Evolutionary conservation across 148 eudicot species (phyloP), one percentile per base, ranked within the genome.

Genomic region (Linanthus parryae): DNA sequence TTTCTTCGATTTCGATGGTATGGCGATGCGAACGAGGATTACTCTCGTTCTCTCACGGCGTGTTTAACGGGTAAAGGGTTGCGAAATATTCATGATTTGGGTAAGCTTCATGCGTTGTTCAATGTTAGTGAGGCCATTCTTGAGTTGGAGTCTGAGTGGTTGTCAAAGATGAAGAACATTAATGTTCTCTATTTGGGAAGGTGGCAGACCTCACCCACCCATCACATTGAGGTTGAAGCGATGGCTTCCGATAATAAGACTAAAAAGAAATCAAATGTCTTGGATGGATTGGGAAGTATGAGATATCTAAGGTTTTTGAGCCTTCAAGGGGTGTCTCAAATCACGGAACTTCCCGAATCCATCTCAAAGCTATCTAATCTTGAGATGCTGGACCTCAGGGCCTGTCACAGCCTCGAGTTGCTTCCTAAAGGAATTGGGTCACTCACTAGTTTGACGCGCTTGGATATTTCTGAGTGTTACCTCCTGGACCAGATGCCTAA

Each of bases 401-500:
- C 74, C 7, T 77, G 87, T 39, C 73, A 71, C 30, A 71, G 63
- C 57, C 72, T 81, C 4, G 77, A 73, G 58, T 39, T 2, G 19
- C 53, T 81, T 19, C 80, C 80, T 0, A 18, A 63, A n/a, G 52
- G 30, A 2, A 77, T 81, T 20, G 68, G 70, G 18, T 30, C 18
- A 9, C 79, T 81, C 29, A 64, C 56, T 59, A 71, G 53, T 41
- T 56, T 77, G 49, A 71, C 72, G 1, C 82, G 68, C 51, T 63
- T 81, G 65, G 87, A 81, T 30, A 51, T 81, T 41, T 71, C 87
- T 0, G 72, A 73, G 48, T 81, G 87, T 50, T 68, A 68, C 55
- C 61, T 77, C 22, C 60, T 81, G 1, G 65, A 63, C 12, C 27
- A 60, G 9, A 52, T 81, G 62, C 87, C 87, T 7, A 74, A 68